These are phyloP conservation scores for Babesia bovis DNA, from an alignment of 169 alveolate species.

Conservation along the genomic window DNA sequence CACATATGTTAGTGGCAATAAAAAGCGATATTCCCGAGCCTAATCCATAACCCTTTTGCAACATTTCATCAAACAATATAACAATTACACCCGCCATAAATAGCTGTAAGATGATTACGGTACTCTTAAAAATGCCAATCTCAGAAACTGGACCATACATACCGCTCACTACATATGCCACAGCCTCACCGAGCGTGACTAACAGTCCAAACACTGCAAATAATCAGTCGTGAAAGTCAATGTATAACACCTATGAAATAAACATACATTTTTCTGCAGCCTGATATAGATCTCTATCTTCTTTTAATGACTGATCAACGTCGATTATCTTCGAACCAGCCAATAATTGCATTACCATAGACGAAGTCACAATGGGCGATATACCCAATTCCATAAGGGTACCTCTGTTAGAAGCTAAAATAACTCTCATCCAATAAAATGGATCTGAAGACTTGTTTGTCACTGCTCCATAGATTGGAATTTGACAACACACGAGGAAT, in stretches of 20 bases:
- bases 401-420: slow-evolving; percentile 98
- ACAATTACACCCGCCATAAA: slow-evolving; percentile 99
- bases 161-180: slow-evolving; percentile 96
- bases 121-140: slow-evolving; percentile 96
- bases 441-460: slow-evolving; percentile 95
- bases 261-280: slow-evolving; percentile 88
- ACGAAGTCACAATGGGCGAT: slow-evolving; percentile 97
- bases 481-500: slow-evolving; percentile 96
- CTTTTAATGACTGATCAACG: slow-evolving; percentile 96
- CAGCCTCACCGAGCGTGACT: slow-evolving; percentile 99
- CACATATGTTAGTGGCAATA: slow-evolving; percentile 99
- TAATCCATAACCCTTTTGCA: slow-evolving; percentile 99
- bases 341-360: slow-evolving; percentile 99
- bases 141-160: slow-evolving; percentile 97
- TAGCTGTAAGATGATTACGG: slow-evolving; percentile 93
- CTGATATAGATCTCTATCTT: slow-evolving; percentile 96
- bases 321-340: slow-evolving; percentile 99
- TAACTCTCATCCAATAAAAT: slow-evolving; percentile 98
- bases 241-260: not conserved
- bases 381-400: slow-evolving; percentile 99
- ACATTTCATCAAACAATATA: slow-evolving; percentile 96
- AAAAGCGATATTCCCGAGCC: slow-evolving; percentile 99
- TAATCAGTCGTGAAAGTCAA: slow-evolving; percentile 43
- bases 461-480: slow-evolving; percentile 98
- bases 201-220: slow-evolving; percentile 92